A percentile compares a stretch with the other conserved stretches of the same genome.
Evolutionary conservation across 1,284 basidiomycete species (phyloP).

Genomic region (Mycosarcoma maydis): DNA sequence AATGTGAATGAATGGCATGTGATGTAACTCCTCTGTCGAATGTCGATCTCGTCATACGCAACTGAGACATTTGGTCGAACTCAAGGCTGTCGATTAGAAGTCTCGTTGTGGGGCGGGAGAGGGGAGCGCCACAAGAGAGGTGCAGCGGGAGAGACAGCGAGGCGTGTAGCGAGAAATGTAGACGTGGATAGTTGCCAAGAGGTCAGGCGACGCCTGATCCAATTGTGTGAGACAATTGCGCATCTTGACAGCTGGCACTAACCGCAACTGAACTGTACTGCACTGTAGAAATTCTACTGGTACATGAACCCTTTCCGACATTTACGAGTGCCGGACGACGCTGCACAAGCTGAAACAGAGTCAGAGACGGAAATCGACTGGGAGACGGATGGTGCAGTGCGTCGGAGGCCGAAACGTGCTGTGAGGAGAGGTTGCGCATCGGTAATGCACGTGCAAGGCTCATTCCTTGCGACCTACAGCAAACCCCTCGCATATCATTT

Average conservation of each 20-base stretch:
- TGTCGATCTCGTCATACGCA: too few relatives aligned
- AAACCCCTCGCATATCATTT: conserved; percentile 20
- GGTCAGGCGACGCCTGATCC: background rate
- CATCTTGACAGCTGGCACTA: conserved; percentile 10
- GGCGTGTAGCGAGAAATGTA: conserved; percentile 13
- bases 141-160: too few relatives aligned
- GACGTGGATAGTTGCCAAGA: conserved; percentile 10
- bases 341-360: background rate
- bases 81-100: too few relatives aligned
- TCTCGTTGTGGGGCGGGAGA: too few relatives aligned
- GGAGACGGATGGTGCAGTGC: background rate
- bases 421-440: background rate
- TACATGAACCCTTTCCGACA: too few relatives aligned
- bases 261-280: too few relatives aligned
- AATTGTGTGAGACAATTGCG: too few relatives aligned
- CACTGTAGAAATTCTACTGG: too few relatives aligned
- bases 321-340: too few relatives aligned
- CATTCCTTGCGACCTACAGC: conserved; percentile 25
- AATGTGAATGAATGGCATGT: conserved; percentile 26
- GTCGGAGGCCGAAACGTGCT: background rate
- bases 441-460: conserved; percentile 4
- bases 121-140: too few relatives aligned
- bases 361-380: background rate
- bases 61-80: background rate
- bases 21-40: conserved; percentile 12